A percentile compares a stretch with the other conserved stretches of the same genome.
phyloP scores from a whole-genome alignment of 257 asterid species.

The Solanum chiquidenum region DNA sequence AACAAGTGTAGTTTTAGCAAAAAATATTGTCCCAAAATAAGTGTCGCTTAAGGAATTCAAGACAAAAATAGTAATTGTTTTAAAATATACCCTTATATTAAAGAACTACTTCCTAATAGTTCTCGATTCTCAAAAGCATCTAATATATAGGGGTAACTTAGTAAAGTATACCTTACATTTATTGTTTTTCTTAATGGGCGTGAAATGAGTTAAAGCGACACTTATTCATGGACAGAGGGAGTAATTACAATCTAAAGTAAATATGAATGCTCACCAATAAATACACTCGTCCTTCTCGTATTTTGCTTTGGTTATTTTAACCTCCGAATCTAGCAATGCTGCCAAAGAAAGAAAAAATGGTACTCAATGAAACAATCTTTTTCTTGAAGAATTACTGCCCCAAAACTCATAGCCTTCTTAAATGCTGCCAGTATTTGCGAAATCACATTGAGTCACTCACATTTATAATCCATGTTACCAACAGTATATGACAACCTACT shows the following conservation, averaged over 20 bases:
- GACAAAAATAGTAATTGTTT: background rate
- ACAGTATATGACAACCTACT: background rate
- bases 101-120: background rate
- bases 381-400: background rate
- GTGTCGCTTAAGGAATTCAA: background rate
- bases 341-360: slow-evolving; percentile 13
- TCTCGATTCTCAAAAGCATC: background rate
- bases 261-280: slow-evolving; percentile 45
- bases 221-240: background rate
- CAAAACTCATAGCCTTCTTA: background rate
- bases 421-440: background rate
- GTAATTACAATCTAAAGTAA: background rate
- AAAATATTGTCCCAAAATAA: background rate
- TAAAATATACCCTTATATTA: background rate
- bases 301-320: slow-evolving; percentile 17
- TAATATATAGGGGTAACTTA: background rate
- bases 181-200: background rate
- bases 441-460: background rate
- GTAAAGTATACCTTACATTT: background rate
- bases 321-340: slow-evolving; percentile 44
- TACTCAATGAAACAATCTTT: background rate
- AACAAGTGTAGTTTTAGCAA: background rate
- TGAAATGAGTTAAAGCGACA: background rate
- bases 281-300: slow-evolving; percentile 33
- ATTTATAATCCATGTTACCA: background rate